A percentile compares a stretch with the other conserved stretches of the same genome.
Evolutionary conservation across 768 basidiomycete species (phyloP).

Genomic region (Hygrocybe punicea): DNA sequence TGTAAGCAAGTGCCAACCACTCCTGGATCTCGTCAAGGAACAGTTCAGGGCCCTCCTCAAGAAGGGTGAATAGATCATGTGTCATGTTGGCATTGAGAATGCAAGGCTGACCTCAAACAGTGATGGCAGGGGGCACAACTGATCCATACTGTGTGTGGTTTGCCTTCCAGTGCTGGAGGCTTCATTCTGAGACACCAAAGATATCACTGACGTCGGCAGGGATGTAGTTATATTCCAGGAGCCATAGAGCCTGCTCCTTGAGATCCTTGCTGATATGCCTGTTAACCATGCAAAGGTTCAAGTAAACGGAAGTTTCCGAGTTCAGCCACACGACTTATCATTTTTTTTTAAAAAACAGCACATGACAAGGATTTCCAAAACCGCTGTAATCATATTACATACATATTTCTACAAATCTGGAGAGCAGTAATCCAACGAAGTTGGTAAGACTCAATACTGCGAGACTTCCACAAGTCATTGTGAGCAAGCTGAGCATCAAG

Average conservation of each 20-base stretch:
- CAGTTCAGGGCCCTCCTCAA: constrained; percentile 2
- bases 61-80: not conserved
- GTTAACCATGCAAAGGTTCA: constrained; percentile 7
- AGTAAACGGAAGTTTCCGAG: not conserved
- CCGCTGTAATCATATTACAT: not conserved
- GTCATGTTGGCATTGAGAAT: constrained; percentile 6
- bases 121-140: constrained; percentile 7
- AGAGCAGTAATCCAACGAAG: too few species aligned
- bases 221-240: constrained; percentile 13
- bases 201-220: constrained; percentile 15
- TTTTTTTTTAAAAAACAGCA: not conserved
- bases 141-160: constrained; percentile 1
- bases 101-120: constrained; percentile 11
- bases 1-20: not conserved
- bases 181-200: constrained; percentile 11
- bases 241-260: constrained; percentile 14
- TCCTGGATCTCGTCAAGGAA: constrained; percentile 4
- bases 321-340: not conserved
- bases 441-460: too few species aligned
- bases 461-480: too few species aligned
- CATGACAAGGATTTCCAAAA: not conserved
- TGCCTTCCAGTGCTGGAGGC: constrained; percentile 8
- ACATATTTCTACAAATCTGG: too few species aligned
- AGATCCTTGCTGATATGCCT: constrained; percentile 16
- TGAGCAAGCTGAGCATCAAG: too few species aligned